These are phyloP conservation scores for Citrus sp. DNA, from an alignment of 345 rosid genomes.

Conservation along the genomic window DNA sequence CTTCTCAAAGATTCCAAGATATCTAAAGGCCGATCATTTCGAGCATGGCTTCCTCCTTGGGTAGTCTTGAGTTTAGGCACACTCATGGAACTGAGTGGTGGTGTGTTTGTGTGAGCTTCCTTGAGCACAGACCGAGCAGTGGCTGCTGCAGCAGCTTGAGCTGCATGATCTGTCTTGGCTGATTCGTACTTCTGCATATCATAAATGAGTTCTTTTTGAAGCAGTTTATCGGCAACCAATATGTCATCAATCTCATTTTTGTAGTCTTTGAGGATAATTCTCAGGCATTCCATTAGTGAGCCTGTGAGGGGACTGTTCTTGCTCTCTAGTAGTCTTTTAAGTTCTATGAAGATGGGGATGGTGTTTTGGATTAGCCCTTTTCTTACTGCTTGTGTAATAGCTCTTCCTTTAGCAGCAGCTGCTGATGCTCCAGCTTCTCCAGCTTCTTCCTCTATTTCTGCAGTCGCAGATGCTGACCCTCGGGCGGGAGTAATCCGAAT, in stretches of 20 bases:
- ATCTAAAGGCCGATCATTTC: constrained; percentile 44
- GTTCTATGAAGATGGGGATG: constrained; percentile 92
- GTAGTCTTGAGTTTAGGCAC: constrained; percentile 65
- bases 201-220: constrained; percentile 86
- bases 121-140: constrained; percentile 64
- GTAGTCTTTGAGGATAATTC: constrained; percentile 85
- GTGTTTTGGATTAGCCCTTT: constrained; percentile 91
- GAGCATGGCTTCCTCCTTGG: constrained; percentile 29
- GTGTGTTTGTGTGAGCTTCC: constrained; percentile 60
- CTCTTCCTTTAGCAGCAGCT: constrained; percentile 73
- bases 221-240: constrained; percentile 86
- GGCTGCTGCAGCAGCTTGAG: constrained; percentile 50
- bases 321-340: constrained; percentile 82
- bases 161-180: constrained; percentile 43
- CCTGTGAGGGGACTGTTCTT: constrained; percentile 91
- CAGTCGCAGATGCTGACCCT: constrained; percentile 51
- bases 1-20: constrained; percentile 82
- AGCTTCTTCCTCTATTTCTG: constrained; percentile 58
- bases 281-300: constrained; percentile 89
- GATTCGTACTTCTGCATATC: constrained; percentile 90
- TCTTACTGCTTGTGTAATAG: constrained; percentile 82
- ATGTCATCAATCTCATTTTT: constrained; percentile 93
- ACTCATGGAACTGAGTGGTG: constrained; percentile 67
- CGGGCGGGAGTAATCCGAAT: constrained; percentile 57
- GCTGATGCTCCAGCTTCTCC: constrained; percentile 40